These are phyloP conservation scores for Colletotrichum coccodes DNA, from an alignment of 2,329 filamentous ascomycete genomes.

Conservation along the genomic window DNA sequence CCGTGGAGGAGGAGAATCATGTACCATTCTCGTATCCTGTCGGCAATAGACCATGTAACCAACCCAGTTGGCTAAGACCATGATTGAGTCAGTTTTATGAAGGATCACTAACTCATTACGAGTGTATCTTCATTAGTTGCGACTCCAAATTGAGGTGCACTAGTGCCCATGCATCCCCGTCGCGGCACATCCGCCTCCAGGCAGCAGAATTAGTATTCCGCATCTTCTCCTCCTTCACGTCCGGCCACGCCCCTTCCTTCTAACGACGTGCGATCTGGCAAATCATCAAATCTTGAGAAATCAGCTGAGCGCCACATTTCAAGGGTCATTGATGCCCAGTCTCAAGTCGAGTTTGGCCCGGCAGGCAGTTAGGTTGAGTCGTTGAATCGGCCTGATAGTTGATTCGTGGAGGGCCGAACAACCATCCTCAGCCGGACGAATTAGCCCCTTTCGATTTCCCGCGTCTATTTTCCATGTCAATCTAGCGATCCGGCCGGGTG, in stretches of 20 bases:
- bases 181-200: not conserved
- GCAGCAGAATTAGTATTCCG: constrained; percentile 25
- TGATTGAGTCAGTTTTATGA: not conserved
- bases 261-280: not conserved
- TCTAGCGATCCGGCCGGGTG: too few relatives aligned
- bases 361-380: not conserved
- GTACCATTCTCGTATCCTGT: not conserved
- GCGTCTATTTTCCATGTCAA: not conserved
- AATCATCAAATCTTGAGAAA: not conserved
- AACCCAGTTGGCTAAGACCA: not conserved
- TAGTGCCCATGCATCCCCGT: not conserved
- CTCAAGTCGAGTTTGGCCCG: not conserved
- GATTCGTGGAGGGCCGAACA: not conserved
- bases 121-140: not conserved
- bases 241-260: not conserved
- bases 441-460: not conserved
- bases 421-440: not conserved
- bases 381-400: not conserved
- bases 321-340: not conserved
- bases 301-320: not conserved
- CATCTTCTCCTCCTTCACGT: not conserved
- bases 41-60: not conserved
- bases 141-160: not conserved
- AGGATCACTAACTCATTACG: not conserved
- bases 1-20: not conserved